A percentile compares a stretch with the other conserved stretches of the same genome.
Conservation (phyloP, 441 rosid genomes). For the Viola pubescens region DNA sequence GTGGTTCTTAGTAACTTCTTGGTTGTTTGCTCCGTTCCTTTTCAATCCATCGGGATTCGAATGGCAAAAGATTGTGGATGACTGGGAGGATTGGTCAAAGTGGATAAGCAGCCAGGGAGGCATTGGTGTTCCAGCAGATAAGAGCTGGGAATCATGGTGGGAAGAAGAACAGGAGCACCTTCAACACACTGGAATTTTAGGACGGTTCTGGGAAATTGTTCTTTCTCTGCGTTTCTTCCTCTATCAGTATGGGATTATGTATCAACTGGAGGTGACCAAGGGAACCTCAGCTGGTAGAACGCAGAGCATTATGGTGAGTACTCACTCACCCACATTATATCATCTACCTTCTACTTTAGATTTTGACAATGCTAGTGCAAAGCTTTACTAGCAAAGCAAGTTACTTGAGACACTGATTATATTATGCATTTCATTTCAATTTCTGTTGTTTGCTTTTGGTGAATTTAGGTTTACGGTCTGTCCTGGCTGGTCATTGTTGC, state of each 20-base stretch:
- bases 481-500: constrained; percentile 95
- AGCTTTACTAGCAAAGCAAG: background rate
- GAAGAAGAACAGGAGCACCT: constrained; percentile 91
- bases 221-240: constrained; percentile 66
- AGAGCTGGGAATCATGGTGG: constrained; percentile 99
- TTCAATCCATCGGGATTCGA: constrained; percentile 90
- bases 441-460: constrained; percentile 11
- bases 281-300: constrained; percentile 47
- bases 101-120: constrained; percentile 94
- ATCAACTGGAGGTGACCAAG: constrained; percentile 54
- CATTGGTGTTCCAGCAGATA: constrained; percentile 78
- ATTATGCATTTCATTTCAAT: background rate
- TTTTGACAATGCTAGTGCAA: background rate
- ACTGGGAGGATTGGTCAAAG: constrained; percentile 92
- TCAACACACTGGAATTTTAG: constrained; percentile 57
- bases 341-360: constrained; percentile 3
- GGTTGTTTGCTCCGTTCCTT: constrained; percentile 80
- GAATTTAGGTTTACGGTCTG: constrained; percentile 65
- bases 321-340: background rate
- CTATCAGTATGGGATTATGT: constrained; percentile 86
- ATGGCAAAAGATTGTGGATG: constrained; percentile 95
- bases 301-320: constrained; percentile 59
- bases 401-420: too few relatives aligned
- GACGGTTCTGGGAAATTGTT: constrained; percentile 64
- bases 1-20: constrained; percentile 84